Conservation (phyloP, 148 eudicot species). For the Limonium bicolor region DNA sequence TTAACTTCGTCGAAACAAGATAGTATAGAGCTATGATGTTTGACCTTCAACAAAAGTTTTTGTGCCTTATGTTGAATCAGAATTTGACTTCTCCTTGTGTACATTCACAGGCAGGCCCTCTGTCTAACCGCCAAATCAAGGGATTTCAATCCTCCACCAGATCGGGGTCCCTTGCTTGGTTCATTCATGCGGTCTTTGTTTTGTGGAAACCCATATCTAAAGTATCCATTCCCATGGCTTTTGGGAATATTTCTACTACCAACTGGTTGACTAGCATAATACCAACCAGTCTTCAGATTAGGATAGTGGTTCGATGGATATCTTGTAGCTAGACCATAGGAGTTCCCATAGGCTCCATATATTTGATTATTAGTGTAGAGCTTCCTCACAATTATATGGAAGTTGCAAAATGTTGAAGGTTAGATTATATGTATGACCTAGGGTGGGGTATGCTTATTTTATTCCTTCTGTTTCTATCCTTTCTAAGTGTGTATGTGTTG, state of each 20-base stretch:
- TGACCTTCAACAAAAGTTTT: too few species aligned
- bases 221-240: constrained; percentile 21
- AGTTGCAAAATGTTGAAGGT: too few species aligned
- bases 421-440: too few species aligned
- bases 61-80: too few species aligned
- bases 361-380: constrained; percentile 20
- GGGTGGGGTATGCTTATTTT: too few species aligned
- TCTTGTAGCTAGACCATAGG: constrained; percentile 22
- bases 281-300: constrained; percentile 25
- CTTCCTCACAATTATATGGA: too few species aligned
- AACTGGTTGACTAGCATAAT: constrained; percentile 16
- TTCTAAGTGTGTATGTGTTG: too few species aligned
- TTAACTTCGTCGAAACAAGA: too few species aligned
- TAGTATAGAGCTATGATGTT: too few species aligned
- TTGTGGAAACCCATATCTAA: constrained; percentile 17
- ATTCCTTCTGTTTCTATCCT: too few species aligned
- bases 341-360: constrained; percentile 22
- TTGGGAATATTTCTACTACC: constrained; percentile 21
- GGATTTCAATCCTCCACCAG: constrained; percentile 14
- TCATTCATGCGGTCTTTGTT: constrained; percentile 26
- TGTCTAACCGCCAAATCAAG: constrained; percentile 30
- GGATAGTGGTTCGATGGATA: constrained; percentile 29
- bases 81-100: too few species aligned
- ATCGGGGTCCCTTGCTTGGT: constrained; percentile 41
- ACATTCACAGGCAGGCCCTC: constrained; percentile 22